Evolutionary conservation across 192 early-diverging fungal species (phyloP).

Genomic region (Coemansia sp.): DNA sequence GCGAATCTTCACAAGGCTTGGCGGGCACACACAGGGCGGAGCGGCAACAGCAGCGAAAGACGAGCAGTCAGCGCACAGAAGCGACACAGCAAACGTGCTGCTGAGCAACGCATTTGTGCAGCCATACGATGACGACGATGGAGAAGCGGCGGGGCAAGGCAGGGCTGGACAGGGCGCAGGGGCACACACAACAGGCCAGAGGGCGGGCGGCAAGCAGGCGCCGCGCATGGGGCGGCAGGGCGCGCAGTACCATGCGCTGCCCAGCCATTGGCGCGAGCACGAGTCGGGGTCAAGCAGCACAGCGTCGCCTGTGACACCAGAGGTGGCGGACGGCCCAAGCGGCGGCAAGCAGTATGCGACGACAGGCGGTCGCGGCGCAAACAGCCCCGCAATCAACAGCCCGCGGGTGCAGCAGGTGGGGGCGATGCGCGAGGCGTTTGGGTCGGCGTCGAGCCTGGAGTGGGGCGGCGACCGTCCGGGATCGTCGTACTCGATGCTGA

Average conservation of each 20-base stretch:
- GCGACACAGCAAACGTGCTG: slow-evolving; percentile 29
- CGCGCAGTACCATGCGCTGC: slow-evolving; percentile 48
- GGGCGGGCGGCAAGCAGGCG: slow-evolving; percentile 7
- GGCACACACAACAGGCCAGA: slow-evolving; percentile 5
- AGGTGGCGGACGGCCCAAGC: not conserved
- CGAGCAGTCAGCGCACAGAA: slow-evolving; percentile 14
- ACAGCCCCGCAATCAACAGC: slow-evolving; percentile 17
- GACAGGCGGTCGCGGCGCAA: slow-evolving; percentile 15
- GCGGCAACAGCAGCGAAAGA: slow-evolving; percentile 20
- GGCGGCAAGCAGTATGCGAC: not conserved
- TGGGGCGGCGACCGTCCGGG: slow-evolving; percentile 45
- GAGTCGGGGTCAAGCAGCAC: slow-evolving; percentile 48
- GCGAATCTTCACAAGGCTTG: slow-evolving; percentile 46
- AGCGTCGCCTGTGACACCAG: slow-evolving; percentile 52
- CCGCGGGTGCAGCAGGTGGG: slow-evolving; percentile 36
- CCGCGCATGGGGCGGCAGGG: slow-evolving; percentile 33
- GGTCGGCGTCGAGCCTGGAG: slow-evolving; percentile 45
- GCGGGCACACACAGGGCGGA: not conserved
- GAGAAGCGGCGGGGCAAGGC: slow-evolving; percentile 6
- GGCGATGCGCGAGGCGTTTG: slow-evolving; percentile 40
- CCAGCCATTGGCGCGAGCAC: slow-evolving; percentile 56
- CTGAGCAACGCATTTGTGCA: slow-evolving; percentile 34
- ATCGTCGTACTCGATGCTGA: slow-evolving; percentile 44
- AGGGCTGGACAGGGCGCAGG: not conserved
- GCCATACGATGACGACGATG: slow-evolving; percentile 18